phyloP scores from a whole-genome alignment of 805 yeast species.

The Cyberlindnera galapagoensis region DNA sequence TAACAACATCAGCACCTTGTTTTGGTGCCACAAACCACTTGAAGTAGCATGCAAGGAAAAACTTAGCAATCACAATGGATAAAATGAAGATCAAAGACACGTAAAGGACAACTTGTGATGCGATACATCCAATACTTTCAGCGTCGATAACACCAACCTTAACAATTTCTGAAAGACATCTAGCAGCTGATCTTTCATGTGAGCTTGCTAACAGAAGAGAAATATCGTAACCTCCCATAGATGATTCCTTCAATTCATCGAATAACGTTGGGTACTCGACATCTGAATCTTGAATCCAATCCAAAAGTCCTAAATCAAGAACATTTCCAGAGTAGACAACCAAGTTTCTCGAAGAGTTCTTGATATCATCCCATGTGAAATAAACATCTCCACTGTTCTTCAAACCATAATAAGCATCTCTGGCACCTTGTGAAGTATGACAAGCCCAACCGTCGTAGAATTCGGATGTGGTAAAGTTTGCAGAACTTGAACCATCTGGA shows the following conservation, averaged over 20 bases:
- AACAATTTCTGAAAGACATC: conserved; percentile 77
- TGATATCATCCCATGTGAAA: conserved; percentile 86
- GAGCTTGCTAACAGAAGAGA: conserved; percentile 64
- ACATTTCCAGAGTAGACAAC: conserved; percentile 89
- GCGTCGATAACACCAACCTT: conserved; percentile 89
- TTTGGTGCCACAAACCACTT: conserved; percentile 72
- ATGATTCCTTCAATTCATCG: conserved; percentile 49
- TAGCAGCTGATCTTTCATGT: conserved; percentile 62
- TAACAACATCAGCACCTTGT: conserved; percentile 72
- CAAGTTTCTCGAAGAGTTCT: conserved; percentile 61
- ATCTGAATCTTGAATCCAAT: conserved; percentile 69
- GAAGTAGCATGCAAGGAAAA: conserved; percentile 81
- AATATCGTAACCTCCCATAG: conserved; percentile 73
- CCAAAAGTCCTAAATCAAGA: conserved; percentile 67
- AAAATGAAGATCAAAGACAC: conserved; percentile 80
- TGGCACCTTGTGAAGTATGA: conserved; percentile 68
- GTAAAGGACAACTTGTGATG: conserved; percentile 76
- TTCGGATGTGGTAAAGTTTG: conserved; percentile 49
- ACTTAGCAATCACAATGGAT: conserved; percentile 71
- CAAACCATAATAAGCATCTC: conserved; percentile 59
- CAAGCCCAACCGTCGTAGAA: conserved; percentile 87
- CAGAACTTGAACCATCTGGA: conserved; percentile 65
- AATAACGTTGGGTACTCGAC: conserved; percentile 69
- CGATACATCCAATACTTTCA: conserved; percentile 89
- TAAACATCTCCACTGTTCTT: conserved; percentile 66